phyloP scores from a whole-genome alignment of 164 flowering plant genomes.

The Cinnamomum micranthum region DNA sequence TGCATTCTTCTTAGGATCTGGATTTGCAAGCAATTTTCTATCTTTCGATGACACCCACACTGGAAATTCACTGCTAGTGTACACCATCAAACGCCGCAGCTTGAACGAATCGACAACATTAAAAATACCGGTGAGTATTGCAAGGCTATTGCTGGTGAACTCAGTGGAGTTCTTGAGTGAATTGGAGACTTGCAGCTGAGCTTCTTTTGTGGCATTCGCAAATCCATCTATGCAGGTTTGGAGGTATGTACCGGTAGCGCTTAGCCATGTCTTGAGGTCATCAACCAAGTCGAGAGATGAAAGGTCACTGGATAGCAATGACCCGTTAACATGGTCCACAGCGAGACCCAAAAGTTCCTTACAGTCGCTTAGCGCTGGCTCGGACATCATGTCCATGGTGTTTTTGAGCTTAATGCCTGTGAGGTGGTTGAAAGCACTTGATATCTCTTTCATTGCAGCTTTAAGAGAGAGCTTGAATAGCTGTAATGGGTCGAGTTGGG shows the following conservation, averaged over 20 bases:
- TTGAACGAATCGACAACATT: slow-evolving; percentile 19
- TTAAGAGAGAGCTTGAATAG: slow-evolving; percentile 42
- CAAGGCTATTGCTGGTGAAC: slow-evolving; percentile 59
- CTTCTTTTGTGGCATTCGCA: slow-evolving; percentile 12
- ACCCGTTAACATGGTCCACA: slow-evolving; percentile 41
- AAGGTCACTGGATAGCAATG: slow-evolving; percentile 19
- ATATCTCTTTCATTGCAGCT: slow-evolving; percentile 39
- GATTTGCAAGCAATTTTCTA: slow-evolving; percentile 30
- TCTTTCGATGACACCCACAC: slow-evolving; percentile 35
- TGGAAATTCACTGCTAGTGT: slow-evolving; percentile 12
- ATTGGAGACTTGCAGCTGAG: background rate
- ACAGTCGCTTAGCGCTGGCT: slow-evolving; percentile 39
- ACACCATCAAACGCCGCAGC: slow-evolving; percentile 33
- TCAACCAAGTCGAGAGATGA: slow-evolving; percentile 16
- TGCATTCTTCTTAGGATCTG: slow-evolving; percentile 9
- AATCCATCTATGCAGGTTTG: slow-evolving; percentile 69
- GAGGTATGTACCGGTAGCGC: slow-evolving; percentile 56
- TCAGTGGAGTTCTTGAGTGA: slow-evolving; percentile 42
- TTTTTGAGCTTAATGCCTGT: slow-evolving; percentile 1
- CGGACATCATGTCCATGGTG: slow-evolving; percentile 11
- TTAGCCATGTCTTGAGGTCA: slow-evolving; percentile 63
- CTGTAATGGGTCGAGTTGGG: slow-evolving; percentile 27
- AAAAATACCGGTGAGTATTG: slow-evolving; percentile 38
- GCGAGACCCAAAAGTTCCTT: slow-evolving; percentile 39
- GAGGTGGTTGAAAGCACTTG: slow-evolving; percentile 24